A percentile compares a stretch with the other conserved stretches of the same genome.
These are phyloP conservation scores for Thozetella sp. DNA, from an alignment of 495 filamentous ascomycete species.

Conservation along the genomic window DNA sequence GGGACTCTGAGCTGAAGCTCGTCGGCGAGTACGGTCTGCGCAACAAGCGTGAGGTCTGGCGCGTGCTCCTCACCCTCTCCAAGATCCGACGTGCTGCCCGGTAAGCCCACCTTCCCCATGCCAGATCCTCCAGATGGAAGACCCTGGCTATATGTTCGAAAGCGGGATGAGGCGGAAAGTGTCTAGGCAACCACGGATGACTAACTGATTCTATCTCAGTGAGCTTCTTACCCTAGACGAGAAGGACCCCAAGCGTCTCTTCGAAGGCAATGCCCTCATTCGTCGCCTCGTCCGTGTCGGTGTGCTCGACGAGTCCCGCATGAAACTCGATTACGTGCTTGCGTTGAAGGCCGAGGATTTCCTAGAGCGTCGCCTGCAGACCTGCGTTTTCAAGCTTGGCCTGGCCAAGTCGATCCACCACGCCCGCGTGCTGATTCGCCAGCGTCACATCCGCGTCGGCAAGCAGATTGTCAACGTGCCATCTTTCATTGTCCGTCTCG, in stretches of 20 bases:
- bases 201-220: conserved; percentile 54
- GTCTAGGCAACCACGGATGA: too few relatives aligned
- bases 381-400: conserved; percentile 99
- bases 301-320: conserved; percentile 99
- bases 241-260: conserved; percentile 99
- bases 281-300: conserved; percentile 99
- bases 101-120: conserved; percentile 56
- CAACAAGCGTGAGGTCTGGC: conserved; percentile 99
- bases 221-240: conserved; percentile 99
- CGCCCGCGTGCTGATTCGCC: conserved; percentile 97
- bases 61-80: conserved; percentile 97
- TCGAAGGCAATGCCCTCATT: conserved; percentile 99
- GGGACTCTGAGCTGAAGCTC: conserved; percentile 98
- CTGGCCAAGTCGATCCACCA: conserved; percentile 99
- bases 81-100: conserved; percentile 99
- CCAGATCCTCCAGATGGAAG: too few relatives aligned
- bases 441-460: conserved; percentile 98
- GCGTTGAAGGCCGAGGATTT: conserved; percentile 98
- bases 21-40: conserved; percentile 98
- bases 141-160: too few relatives aligned
- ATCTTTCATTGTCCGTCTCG: conserved; percentile 97
- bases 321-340: conserved; percentile 99
- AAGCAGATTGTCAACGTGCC: conserved; percentile 99
- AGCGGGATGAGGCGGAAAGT: too few relatives aligned
- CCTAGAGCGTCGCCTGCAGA: conserved; percentile 98